Conservation (phyloP, 1,284 basidiomycete genomes). For the Neotropicomus parvogracilis region DNA sequence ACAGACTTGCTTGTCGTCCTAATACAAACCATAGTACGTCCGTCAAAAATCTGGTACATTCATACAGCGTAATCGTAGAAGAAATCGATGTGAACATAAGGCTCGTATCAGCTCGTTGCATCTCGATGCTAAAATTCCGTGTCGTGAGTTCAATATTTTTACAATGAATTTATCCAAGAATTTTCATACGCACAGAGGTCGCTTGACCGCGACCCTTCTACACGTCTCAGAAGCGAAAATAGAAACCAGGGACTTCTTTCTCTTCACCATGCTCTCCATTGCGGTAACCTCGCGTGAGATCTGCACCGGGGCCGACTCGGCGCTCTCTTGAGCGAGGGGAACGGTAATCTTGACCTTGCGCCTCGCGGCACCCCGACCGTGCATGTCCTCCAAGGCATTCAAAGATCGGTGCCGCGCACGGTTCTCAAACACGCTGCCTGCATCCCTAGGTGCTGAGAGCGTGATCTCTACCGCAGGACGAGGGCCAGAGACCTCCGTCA, state of each 20-base stretch:
- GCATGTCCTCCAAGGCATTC: constrained; percentile 17
- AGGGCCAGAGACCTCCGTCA: constrained; percentile 28
- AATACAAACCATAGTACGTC: no score
- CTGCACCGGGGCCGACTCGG: background rate
- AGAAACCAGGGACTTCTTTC: background rate
- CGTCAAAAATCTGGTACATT: no score
- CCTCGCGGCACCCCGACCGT: constrained; percentile 4
- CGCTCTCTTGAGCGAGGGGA: constrained; percentile 8
- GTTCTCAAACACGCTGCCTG: background rate
- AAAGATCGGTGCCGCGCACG: constrained; percentile 28
- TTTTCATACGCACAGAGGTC: constrained; percentile 17
- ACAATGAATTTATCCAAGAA: background rate
- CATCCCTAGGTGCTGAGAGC: constrained; percentile 9
- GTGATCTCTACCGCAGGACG: constrained; percentile 24
- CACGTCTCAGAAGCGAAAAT: constrained; percentile 2
- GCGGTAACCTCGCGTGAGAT: background rate
- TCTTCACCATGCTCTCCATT: constrained; percentile 2
- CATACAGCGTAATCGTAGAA: no score
- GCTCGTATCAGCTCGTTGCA: background rate
- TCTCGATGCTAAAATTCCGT: background rate
- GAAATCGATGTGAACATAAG: background rate
- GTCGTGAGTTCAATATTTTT: background rate
- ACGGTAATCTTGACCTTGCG: constrained; percentile 21
- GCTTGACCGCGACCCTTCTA: constrained; percentile 17
- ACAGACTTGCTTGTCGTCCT: no score